These are phyloP conservation scores for Spiromastix sp. DNA, from an alignment of 2,329 filamentous ascomycete species.

Conservation along the genomic window DNA sequence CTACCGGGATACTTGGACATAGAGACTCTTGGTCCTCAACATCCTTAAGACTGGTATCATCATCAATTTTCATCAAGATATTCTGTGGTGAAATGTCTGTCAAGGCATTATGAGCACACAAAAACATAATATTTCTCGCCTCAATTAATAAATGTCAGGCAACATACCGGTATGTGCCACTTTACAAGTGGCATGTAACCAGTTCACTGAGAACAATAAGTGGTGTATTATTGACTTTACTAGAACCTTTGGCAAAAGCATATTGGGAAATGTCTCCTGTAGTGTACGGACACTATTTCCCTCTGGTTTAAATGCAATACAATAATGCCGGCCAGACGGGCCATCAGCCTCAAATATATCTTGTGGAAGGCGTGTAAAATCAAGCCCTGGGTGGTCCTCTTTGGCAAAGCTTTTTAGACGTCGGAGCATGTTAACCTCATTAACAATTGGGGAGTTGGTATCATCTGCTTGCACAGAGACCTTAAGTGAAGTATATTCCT, in stretches of 20 bases:
- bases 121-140: constrained; percentile 1
- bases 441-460: constrained; percentile 12
- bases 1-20: constrained; percentile 7
- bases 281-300: constrained; percentile 16
- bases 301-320: constrained; percentile 17
- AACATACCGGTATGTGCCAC: constrained; percentile 15
- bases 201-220: constrained; percentile 13
- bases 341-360: constrained; percentile 17
- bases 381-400: constrained; percentile 11
- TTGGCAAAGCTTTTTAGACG: constrained; percentile 11
- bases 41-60: constrained; percentile 6
- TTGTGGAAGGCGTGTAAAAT: constrained; percentile 15
- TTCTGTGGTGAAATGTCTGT: too few species aligned
- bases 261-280: constrained; percentile 14
- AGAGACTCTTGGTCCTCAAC: constrained; percentile 8
- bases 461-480: constrained; percentile 12
- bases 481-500: constrained; percentile 15
- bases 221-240: constrained; percentile 13
- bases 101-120: constrained; percentile 9
- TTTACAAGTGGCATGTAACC: constrained; percentile 11
- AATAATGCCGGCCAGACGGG: constrained; percentile 13
- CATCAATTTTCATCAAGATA: constrained; percentile 6
- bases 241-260: constrained; percentile 12
- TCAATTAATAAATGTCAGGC: neutral
- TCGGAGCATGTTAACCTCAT: constrained; percentile 15